These are phyloP conservation scores for Phycomyces nitens DNA, from an alignment of 192 early-diverging fungal species.

Conservation along the genomic window DNA sequence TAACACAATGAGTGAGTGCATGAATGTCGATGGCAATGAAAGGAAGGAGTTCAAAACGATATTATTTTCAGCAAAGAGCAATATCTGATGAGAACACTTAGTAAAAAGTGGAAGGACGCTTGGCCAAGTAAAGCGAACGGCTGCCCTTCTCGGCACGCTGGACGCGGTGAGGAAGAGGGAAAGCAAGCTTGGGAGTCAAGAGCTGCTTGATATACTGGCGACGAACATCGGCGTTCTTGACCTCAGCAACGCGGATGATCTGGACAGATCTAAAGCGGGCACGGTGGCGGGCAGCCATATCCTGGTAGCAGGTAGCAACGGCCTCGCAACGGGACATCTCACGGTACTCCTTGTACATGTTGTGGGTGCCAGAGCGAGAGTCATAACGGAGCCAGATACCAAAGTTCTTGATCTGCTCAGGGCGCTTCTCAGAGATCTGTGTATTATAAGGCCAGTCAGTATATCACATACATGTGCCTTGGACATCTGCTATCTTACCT, in stretches of 20 bases:
- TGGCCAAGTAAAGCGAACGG: conserved; percentile 82
- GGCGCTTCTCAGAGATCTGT: conserved; percentile 92
- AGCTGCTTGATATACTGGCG: conserved; percentile 98
- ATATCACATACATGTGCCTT: no score
- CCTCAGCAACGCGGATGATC: conserved; percentile 96
- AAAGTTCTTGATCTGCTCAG: conserved; percentile 92
- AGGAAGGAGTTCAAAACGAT: no score
- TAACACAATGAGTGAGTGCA: no score
- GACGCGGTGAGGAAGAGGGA: conserved; percentile 98
- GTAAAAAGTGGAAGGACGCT: conserved; percentile 91
- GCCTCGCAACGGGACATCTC: conserved; percentile 82
- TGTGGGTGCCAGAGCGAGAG: conserved; percentile 99
- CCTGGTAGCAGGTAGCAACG: conserved; percentile 79
- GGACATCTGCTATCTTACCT: conserved; percentile 13
- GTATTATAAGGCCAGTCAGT: no score
- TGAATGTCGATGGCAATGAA: no score
- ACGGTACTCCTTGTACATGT: conserved; percentile 99
- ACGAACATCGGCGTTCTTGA: conserved; percentile 85
- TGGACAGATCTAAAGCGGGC: conserved; percentile 96
- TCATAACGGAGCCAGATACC: conserved; percentile 99
- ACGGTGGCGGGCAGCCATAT: conserved; percentile 99
- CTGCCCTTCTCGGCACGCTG: conserved; percentile 78
- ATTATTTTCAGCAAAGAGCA: no score
- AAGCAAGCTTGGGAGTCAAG: conserved; percentile 82
- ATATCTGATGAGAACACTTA: conserved; percentile 40